A percentile compares a stretch with the other conserved stretches of the same genome.
phyloP scores from a whole-genome alignment of 805 yeast species.

The Starmerella kuoi region DNA sequence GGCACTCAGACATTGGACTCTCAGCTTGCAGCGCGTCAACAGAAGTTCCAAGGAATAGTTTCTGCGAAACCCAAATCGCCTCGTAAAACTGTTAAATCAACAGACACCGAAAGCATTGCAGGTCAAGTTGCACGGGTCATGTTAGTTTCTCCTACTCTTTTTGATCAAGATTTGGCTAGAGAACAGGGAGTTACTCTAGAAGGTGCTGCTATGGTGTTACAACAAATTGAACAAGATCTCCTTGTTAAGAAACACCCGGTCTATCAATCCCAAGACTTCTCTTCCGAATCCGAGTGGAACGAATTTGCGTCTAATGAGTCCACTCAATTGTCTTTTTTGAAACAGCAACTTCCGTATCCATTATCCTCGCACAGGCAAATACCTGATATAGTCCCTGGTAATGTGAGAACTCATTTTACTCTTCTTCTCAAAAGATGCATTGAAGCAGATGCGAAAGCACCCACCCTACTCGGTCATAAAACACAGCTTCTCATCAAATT shows the following conservation, averaged over 20 bases:
- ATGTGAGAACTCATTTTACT: conserved; percentile 33
- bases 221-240: conserved; percentile 18
- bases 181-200: conserved; percentile 6
- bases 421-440: conserved; percentile 36
- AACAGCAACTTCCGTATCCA: conserved; percentile 8
- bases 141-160: conserved; percentile 34
- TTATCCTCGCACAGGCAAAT: background rate
- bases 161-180: conserved; percentile 24
- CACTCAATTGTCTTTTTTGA: conserved; percentile 24
- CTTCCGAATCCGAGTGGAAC: conserved; percentile 33
- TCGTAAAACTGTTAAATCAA: conserved; percentile 29
- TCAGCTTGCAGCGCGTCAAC: conserved; percentile 21
- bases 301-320: conserved; percentile 30
- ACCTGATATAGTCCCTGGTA: conserved; percentile 10
- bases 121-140: conserved; percentile 40
- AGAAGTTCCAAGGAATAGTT: conserved; percentile 1
- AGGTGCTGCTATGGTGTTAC: conserved; percentile 1
- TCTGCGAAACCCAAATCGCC: background rate
- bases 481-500: conserved; percentile 9
- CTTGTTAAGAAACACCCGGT: conserved; percentile 27
- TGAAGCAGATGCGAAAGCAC: conserved; percentile 20
- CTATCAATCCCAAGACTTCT: conserved; percentile 32
- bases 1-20: conserved; percentile 17
- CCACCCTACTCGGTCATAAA: conserved; percentile 10
- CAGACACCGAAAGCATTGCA: conserved; percentile 39